Evolutionary conservation across 176 grass and related monocot species (phyloP), one percentile per base, ranked within the genome.

Genomic region (Rhynchospora breviuscula): DNA sequence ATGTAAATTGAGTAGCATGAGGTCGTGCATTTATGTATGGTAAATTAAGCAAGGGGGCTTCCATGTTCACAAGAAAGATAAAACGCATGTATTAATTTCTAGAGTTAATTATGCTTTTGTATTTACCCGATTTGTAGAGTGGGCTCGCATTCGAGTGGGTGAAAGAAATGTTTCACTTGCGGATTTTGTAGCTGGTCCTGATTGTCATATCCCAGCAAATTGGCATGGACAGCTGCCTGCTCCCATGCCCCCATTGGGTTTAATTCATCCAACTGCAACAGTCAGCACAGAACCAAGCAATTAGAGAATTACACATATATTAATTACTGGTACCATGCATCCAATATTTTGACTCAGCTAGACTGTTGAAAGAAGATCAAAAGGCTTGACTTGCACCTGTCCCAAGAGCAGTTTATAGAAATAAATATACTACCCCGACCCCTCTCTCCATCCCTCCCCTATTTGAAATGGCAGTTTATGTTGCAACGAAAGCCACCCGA

Each of bases 91-190:
- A 49, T 6, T 45, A n/a, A 56, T 15, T 15, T 62, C 7, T 6
- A 46, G 3, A 6, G 22, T 25, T 6, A 51, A 29, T 57, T 67
- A 53, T 15, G 33, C 51, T 67, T 17, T 33, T 26, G 56, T 57
- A 59, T 78, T 8, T 86, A 99, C 96, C 93, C 96, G 5, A 95
- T 93, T 61, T 99, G 96, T 72, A 99, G 86, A 19, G 91, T 91
- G 11, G 96, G 96, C 82, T 99, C 91, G 25, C 91, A 86, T 12
- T 95, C 91, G 60, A 99, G 86, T 7, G 85, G 91, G 47, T 99
- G 91, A 11, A 92, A 99, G 91, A 99, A 93, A 33, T 87, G 89
- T 62, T 95, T 95, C 52, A 88, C 89, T 21, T 59, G 31, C 48
- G 87, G 92, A 67, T 76, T 87, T 13, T 79, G 65, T 29, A 86